A percentile compares a stretch with the other conserved stretches of the same genome.
phyloP scores from a whole-genome alignment of 2,329 filamentous ascomycete genomes.

The Aspergillus tamarii region DNA sequence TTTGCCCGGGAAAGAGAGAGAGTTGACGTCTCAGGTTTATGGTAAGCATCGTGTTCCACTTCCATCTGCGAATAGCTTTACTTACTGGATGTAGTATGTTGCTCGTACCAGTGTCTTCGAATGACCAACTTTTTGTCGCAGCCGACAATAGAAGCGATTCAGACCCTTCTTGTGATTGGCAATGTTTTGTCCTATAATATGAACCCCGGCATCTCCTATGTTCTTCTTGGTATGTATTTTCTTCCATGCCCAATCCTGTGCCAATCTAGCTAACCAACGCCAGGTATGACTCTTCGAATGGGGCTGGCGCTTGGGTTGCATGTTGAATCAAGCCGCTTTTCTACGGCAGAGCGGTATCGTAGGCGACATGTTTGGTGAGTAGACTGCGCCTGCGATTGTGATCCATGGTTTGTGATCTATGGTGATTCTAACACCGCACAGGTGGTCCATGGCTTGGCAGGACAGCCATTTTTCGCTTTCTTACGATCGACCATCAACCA shows the following conservation, averaged over 20 bases:
- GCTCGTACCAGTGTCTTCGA: slow-evolving; percentile 66
- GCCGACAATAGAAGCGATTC: slow-evolving; percentile 63
- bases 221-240: slow-evolving; percentile 51
- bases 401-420: too few relatives aligned
- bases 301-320: slow-evolving; percentile 64
- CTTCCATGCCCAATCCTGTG: background rate
- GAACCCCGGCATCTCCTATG: slow-evolving; percentile 67
- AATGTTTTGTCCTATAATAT: slow-evolving; percentile 66
- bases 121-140: slow-evolving; percentile 67
- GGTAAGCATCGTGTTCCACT: slow-evolving; percentile 42
- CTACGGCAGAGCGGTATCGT: slow-evolving; percentile 51
- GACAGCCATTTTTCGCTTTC: slow-evolving; percentile 66
- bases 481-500: slow-evolving; percentile 62
- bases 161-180: slow-evolving; percentile 64
- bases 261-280: slow-evolving; percentile 7
- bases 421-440: slow-evolving; percentile 22
- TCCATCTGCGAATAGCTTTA: background rate
- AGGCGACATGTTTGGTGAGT: slow-evolving; percentile 49
- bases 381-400: background rate
- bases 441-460: slow-evolving; percentile 68
- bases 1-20: slow-evolving; percentile 60
- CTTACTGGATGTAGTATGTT: slow-evolving; percentile 56
- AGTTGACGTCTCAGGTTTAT: slow-evolving; percentile 67
- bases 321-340: slow-evolving; percentile 59
- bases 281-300: slow-evolving; percentile 62